Percentiles rank a stretch among this genome's conserved stretches.
Conservation (phyloP, 768 basidiomycete genomes). For the Tubosaeta sp. region DNA sequence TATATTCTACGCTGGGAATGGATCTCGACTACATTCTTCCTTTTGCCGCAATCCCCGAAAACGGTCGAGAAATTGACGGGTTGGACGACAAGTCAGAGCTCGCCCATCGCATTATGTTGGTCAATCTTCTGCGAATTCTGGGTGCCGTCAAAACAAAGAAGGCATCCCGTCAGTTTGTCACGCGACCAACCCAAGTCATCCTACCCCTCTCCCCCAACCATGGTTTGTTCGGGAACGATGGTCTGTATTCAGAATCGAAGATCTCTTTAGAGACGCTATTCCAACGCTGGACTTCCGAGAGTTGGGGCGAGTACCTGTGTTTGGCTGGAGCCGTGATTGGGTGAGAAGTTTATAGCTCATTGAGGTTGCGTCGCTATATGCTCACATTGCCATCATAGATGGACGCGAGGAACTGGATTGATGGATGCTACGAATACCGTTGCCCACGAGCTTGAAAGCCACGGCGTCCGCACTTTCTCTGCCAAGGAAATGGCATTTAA, state of each 20-base stretch:
- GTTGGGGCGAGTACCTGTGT: conserved; percentile 99
- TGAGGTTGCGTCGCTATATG: conserved; percentile 4
- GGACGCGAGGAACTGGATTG: conserved; percentile 97
- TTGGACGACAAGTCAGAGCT: conserved; percentile 97
- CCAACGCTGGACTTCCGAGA: conserved; percentile 97
- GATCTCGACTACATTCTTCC: conserved; percentile 99
- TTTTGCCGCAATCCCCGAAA: conserved; percentile 97
- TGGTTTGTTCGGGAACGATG: conserved; percentile 96
- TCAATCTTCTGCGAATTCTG: conserved; percentile 91
- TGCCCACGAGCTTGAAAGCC: conserved; percentile 87
- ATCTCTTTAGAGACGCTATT: conserved; percentile 97
- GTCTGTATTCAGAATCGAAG: conserved; percentile 97
- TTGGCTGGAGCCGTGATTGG: conserved; percentile 98
- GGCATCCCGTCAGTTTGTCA: conserved; percentile 93
- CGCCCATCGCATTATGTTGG: conserved; percentile 98
- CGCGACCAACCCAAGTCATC: conserved; percentile 97
- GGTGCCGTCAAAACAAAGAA: conserved; percentile 99
- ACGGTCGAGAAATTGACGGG: conserved; percentile 96
- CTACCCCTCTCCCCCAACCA: conserved; percentile 98
- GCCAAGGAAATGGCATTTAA: conserved; percentile 99
- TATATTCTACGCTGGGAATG: conserved; percentile 91
- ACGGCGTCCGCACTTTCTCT: conserved; percentile 96
- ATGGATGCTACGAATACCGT: conserved; percentile 96
- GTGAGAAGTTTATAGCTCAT: conserved; percentile 40
- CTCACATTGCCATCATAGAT: conserved; percentile 42